Evolutionary conservation across 1,284 basidiomycete genomes (phyloP).

Genomic region (Marasmius fiardii): DNA sequence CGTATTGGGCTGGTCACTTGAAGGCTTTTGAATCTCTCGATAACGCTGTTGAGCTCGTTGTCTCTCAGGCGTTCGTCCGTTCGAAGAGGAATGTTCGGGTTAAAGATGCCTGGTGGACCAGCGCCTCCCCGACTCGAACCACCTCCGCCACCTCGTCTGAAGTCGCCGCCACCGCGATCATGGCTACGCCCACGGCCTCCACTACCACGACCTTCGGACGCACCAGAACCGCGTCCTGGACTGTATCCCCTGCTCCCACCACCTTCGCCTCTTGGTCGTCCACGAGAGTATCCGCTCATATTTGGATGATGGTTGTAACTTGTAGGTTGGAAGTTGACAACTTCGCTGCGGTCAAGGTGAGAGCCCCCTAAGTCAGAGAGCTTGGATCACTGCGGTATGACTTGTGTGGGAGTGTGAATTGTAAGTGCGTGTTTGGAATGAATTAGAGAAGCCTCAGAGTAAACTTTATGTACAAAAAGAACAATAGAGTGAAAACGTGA

Average conservation of each 20-base stretch:
- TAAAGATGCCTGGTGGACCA: conserved; percentile 36
- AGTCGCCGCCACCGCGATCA: conserved; percentile 22
- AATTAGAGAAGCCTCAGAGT: too few species aligned
- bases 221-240: too few species aligned
- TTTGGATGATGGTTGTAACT: not conserved
- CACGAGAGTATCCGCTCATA: conserved; percentile 20
- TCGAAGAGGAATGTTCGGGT: conserved; percentile 32
- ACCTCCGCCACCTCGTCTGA: conserved; percentile 12
- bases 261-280: conserved; percentile 19
- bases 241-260: conserved; percentile 14
- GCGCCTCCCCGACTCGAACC: conserved; percentile 14
- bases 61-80: conserved; percentile 42
- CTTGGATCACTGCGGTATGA: too few species aligned
- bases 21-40: conserved; percentile 44
- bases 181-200: conserved; percentile 22
- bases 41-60: conserved; percentile 27
- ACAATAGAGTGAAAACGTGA: too few species aligned
- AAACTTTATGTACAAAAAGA: too few species aligned
- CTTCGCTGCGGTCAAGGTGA: too few species aligned
- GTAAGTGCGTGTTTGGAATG: too few species aligned
- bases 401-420: too few species aligned
- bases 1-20: conserved; percentile 37
- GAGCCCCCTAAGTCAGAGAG: too few species aligned
- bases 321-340: too few species aligned
- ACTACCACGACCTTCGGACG: conserved; percentile 15